These are phyloP conservation scores for Zygoascus meyerae DNA, from an alignment of 1,139 yeast genomes.

Conservation along the genomic window DNA sequence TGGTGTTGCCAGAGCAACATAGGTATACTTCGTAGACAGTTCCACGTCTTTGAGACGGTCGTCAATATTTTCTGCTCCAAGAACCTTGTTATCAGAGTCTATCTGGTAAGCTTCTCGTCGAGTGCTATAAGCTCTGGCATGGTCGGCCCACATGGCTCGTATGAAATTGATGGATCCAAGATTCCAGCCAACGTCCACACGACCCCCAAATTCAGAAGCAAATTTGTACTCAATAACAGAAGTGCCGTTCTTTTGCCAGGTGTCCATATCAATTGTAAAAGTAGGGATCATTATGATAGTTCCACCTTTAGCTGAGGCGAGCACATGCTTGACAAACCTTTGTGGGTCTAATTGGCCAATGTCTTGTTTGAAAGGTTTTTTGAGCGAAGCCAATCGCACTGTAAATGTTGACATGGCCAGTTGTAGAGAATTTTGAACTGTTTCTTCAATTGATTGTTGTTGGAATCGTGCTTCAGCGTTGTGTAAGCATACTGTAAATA, in stretches of 20 bases:
- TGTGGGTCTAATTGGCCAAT: constrained; percentile 44
- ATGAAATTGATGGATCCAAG: constrained; percentile 87
- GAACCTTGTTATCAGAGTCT: constrained; percentile 12
- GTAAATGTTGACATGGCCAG: constrained; percentile 52
- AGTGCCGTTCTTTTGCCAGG: constrained; percentile 51
- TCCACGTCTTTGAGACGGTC: constrained; percentile 62
- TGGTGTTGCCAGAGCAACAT: constrained; percentile 67
- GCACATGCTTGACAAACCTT: constrained; percentile 52
- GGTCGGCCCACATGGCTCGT: constrained; percentile 85
- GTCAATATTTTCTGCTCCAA: constrained; percentile 36
- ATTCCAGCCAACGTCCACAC: constrained; percentile 90
- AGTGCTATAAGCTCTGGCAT: constrained; percentile 51
- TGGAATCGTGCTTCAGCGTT: constrained; percentile 54
- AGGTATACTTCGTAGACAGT: constrained; percentile 48
- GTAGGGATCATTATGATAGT: constrained; percentile 75
- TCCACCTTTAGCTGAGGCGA: constrained; percentile 65
- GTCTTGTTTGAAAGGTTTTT: constrained; percentile 36
- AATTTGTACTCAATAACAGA: constrained; percentile 56
- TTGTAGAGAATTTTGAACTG: constrained; percentile 24
- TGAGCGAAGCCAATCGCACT: constrained; percentile 57
- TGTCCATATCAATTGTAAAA: constrained; percentile 66
- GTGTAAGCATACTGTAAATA: constrained; percentile 56
- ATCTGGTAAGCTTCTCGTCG: constrained; percentile 37
- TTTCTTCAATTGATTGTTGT: constrained; percentile 14
- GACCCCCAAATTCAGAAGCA: constrained; percentile 74